Evolutionary conservation across 2,329 filamentous ascomycete species (phyloP).

Genomic region (Microcyclosporella mali): DNA sequence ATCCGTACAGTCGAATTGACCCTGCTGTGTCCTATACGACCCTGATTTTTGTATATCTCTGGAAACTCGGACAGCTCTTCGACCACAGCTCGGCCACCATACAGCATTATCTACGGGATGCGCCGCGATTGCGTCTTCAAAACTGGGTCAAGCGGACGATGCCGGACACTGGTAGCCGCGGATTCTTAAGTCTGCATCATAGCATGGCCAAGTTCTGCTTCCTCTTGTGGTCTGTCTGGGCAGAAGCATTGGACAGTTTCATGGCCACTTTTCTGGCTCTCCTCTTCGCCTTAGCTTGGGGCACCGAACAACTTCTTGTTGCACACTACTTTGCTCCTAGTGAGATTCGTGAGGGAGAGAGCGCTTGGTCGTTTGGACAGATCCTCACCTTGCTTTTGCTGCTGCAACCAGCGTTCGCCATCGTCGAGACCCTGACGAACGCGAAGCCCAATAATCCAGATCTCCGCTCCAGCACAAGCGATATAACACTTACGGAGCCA

Average conservation of each 20-base stretch:
- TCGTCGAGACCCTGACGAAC: not conserved
- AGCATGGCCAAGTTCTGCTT: not conserved
- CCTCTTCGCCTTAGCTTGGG: slow-evolving; percentile 3
- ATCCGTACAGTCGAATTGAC: not conserved
- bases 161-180: not conserved
- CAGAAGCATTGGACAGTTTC: slow-evolving; percentile 5
- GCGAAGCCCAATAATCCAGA: too few relatives aligned
- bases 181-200: not conserved
- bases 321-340: not conserved
- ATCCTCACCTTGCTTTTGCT: slow-evolving; percentile 4
- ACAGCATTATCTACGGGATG: not conserved
- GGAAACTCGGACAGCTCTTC: slow-evolving; percentile 12
- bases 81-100: not conserved
- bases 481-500: too few relatives aligned
- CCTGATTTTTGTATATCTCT: slow-evolving; percentile 4
- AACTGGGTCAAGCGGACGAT: not conserved
- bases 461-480: too few relatives aligned
- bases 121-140: slow-evolving; percentile 1
- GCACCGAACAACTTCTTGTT: slow-evolving; percentile 1
- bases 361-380: slow-evolving; percentile 3
- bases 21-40: slow-evolving; percentile 1
- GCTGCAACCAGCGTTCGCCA: slow-evolving; percentile 1
- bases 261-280: not conserved
- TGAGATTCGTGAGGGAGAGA: not conserved
- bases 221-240: not conserved